These are phyloP conservation scores for Amanita pseudoporphyria DNA, from an alignment of 768 basidiomycete species.

Conservation along the genomic window DNA sequence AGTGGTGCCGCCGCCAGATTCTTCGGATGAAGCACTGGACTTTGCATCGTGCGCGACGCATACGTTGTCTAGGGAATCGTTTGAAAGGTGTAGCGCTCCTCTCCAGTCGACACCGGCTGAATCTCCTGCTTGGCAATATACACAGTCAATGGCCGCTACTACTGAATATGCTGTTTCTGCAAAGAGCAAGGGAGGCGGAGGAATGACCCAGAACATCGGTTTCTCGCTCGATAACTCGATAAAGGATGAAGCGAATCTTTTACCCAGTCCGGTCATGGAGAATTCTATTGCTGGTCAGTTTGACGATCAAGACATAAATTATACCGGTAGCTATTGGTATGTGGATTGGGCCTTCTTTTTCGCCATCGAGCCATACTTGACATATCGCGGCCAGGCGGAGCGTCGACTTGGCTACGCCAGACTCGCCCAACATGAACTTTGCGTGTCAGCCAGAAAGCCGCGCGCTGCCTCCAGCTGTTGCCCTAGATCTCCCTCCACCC, in stretches of 20 bases:
- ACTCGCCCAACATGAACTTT: slow-evolving; percentile 7
- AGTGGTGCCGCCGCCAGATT: too few relatives aligned
- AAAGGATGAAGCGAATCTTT: neutral
- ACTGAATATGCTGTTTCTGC: neutral
- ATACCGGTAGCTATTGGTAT: slow-evolving; percentile 12
- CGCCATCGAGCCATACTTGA: neutral
- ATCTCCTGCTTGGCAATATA: neutral
- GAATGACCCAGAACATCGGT: neutral
- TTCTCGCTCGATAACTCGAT: neutral
- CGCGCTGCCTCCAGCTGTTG: slow-evolving; percentile 4
- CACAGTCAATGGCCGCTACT: neutral
- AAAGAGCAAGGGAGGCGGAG: neutral
- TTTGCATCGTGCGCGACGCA: neutral
- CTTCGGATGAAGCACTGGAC: neutral
- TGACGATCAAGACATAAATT: neutral
- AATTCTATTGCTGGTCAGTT: neutral
- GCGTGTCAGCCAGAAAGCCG: slow-evolving; percentile 3
- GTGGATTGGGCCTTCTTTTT: neutral
- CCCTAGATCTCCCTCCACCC: slow-evolving; percentile 17
- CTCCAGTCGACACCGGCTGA: neutral
- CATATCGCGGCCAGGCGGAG: slow-evolving; percentile 8
- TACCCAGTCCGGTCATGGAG: neutral
- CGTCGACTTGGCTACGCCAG: slow-evolving; percentile 9
- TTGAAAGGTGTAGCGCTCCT: neutral
- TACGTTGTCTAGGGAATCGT: slow-evolving; percentile 4